phyloP scores from a whole-genome alignment of 2,329 filamentous ascomycete genomes.

The Epichloe coenophiala region DNA sequence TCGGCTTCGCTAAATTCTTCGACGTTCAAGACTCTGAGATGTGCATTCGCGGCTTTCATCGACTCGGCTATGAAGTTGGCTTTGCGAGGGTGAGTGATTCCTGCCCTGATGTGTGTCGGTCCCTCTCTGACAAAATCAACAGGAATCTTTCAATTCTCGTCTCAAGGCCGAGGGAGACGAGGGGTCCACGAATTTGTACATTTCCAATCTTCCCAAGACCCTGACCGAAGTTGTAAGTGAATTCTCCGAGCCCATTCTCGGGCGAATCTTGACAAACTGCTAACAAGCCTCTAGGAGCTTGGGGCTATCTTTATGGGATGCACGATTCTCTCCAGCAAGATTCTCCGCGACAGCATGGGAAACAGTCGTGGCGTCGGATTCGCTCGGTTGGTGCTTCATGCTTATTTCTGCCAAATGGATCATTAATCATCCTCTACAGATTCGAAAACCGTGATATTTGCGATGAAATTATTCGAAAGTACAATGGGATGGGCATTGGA shows the following conservation, averaged over 20 bases:
- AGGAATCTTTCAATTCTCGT: conserved; percentile 97
- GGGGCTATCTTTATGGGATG: conserved; percentile 67
- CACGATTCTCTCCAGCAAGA: conserved; percentile 84
- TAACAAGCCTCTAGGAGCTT: conserved; percentile 42
- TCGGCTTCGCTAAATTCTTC: conserved; percentile 93
- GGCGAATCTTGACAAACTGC: not conserved
- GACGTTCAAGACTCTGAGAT: conserved; percentile 81
- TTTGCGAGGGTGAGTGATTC: conserved; percentile 64
- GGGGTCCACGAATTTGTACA: conserved; percentile 86
- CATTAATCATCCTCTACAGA: conserved; percentile 29
- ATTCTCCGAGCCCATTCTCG: too few species aligned
- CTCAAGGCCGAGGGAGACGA: conserved; percentile 93
- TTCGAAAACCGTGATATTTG: conserved; percentile 85
- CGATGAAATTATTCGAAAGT: conserved; percentile 76
- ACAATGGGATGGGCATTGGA: conserved; percentile 65
- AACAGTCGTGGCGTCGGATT: conserved; percentile 96
- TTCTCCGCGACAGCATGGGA: conserved; percentile 80
- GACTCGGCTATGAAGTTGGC: conserved; percentile 90
- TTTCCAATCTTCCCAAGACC: conserved; percentile 87
- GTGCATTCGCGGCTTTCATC: conserved; percentile 91
- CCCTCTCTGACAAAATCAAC: conserved; percentile 12
- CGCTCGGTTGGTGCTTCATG: conserved; percentile 54
- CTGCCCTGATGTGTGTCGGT: not conserved
- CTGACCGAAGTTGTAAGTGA: conserved; percentile 74
- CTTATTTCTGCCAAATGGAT: not conserved